Conservation (phyloP, 768 basidiomycete species). For the Solioccasus polychromus region DNA sequence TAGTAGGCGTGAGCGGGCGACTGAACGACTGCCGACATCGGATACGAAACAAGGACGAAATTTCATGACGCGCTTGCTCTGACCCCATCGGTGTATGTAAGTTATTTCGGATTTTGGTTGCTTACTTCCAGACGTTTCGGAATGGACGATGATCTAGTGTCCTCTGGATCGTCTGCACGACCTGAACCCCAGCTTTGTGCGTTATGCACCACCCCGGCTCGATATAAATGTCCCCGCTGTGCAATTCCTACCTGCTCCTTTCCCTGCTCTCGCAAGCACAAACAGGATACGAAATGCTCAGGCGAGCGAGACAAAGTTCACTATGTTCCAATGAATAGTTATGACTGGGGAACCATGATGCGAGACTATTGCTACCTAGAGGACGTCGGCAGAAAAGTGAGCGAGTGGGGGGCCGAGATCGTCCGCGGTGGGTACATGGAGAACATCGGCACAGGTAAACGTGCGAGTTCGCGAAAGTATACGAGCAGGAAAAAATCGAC, state of each 20-base stretch:
- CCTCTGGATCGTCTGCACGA: constrained; percentile 14
- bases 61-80: no score
- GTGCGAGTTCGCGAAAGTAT: constrained; percentile 15
- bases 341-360: constrained; percentile 85
- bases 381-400: constrained; percentile 72
- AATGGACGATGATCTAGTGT: constrained; percentile 8
- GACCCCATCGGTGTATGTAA: no score
- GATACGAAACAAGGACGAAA: no score
- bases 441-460: constrained; percentile 18
- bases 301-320: constrained; percentile 71
- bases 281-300: constrained; percentile 55
- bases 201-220: constrained; percentile 49
- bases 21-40: constrained; percentile 22
- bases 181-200: constrained; percentile 39
- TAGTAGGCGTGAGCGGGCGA: constrained; percentile 62
- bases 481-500: constrained; percentile 28
- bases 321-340: constrained; percentile 80
- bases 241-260: constrained; percentile 68
- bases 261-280: constrained; percentile 67
- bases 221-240: constrained; percentile 83
- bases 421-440: constrained; percentile 53
- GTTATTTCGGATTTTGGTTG: no score
- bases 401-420: constrained; percentile 71
- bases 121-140: background rate
- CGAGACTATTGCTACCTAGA: constrained; percentile 87